Base-by-base conservation (phyloP, 2,329 filamentous ascomycete genomes). In the Calonectria honghensis region DNA sequence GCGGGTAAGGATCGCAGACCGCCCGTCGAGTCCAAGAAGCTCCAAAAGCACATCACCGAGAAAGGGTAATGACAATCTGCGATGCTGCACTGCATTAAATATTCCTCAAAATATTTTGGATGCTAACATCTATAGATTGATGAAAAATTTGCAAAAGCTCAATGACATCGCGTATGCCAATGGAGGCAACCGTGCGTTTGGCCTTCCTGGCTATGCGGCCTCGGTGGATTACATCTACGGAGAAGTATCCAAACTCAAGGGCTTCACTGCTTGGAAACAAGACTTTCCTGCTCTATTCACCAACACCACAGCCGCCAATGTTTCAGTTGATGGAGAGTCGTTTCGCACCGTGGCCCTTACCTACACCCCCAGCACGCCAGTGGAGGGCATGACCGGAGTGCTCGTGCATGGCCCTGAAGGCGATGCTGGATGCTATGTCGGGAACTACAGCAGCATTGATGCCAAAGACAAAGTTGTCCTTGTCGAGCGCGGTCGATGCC, bases 171-270 rank as follows among this genome's bases (percentile, higher is more conserved):
- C 82, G 6, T 81, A 80, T 29, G 80, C 75, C 37, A 83, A 83
- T 24, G 82, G 81, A 20, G 82, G 82, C 10, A 83, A 83, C 54
- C 79, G 82, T 7, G 82, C 82, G 3, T 83, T 83, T 5, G 82
- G 82, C 9, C 75, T 81, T 20, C 81, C 82, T 1, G 82, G 82
- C 24, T 83, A 83, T n/a, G 76, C 65, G 11, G 88, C 83, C 39
- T 85, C 84, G 1, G 78, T 80, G 0, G 84, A 85, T 50, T 83
- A 72, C 41, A 81, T 83, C 45, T 82, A 79, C 64, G 70, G 72
- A 29, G 79, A 82, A n/a, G 68, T 82, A 14, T 82, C 78, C 2
- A 80, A 78, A 10, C 76, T 82, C n/a, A 73, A 79, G 20, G 80
- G 80, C 7, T 80, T 81, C 68, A 79, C 74, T 16, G 71, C 76